Conservation (phyloP, 345 rosid genomes). For the Syzygium aqueum region DNA sequence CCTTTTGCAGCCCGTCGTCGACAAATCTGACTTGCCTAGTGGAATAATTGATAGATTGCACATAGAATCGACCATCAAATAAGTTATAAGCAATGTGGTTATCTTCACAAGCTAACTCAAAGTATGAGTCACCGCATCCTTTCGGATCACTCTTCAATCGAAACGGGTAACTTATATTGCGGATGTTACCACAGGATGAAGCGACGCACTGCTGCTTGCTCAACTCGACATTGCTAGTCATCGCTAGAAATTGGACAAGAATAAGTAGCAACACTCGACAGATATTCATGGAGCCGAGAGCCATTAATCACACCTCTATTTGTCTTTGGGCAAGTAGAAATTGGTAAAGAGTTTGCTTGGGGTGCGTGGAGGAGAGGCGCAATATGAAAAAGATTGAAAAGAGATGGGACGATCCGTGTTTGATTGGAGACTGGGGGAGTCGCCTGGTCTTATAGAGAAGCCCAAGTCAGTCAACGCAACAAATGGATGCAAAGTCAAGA, state of each 20-base stretch:
- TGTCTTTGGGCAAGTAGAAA: neutral
- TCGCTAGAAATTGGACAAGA: neutral
- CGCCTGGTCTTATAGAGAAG: neutral
- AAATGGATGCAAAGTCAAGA: neutral
- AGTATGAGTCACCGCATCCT: neutral
- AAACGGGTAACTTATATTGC: neutral
- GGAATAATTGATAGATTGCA: neutral
- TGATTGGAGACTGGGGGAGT: neutral
- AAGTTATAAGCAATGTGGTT: neutral
- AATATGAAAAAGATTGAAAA: neutral
- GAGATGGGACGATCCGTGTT: neutral
- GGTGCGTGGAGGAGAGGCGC: neutral
- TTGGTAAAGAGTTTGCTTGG: neutral
- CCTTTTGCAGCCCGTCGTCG: neutral
- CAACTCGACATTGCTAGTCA: neutral
- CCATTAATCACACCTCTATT: neutral
- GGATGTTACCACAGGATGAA: neutral
- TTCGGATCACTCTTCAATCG: neutral
- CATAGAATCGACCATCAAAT: neutral
- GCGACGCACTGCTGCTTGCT: rapidly evolving
- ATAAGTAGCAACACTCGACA: neutral
- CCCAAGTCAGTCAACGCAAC: neutral
- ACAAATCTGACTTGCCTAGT: neutral
- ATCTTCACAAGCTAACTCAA: neutral
- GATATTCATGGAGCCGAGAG: neutral